Conservation (phyloP, 257 asterid genomes). For the Lavandula angustifolia region DNA sequence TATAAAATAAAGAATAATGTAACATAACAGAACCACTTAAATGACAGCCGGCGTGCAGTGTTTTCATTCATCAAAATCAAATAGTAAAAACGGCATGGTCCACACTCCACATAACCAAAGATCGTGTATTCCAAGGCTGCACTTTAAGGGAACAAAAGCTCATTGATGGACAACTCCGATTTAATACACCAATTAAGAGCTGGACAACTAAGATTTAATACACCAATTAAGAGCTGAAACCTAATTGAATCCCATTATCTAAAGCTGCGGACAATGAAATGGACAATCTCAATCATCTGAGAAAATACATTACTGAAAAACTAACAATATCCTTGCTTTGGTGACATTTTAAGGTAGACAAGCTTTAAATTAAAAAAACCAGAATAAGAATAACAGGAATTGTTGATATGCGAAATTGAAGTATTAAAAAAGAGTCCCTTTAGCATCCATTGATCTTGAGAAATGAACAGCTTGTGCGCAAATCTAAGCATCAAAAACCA, state of each 20-base stretch:
- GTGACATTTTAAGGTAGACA: not conserved
- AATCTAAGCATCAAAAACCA: constrained; percentile 19
- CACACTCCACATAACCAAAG: not conserved
- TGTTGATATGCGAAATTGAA: not conserved
- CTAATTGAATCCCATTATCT: too few species aligned
- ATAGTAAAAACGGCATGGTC: not conserved
- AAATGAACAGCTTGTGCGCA: constrained; percentile 10
- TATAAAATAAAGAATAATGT: not conserved
- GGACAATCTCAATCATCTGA: not conserved
- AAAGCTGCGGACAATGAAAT: too few species aligned
- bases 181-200: not conserved
- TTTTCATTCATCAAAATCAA: not conserved
- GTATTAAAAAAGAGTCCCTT: not conserved
- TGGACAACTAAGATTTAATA: constrained; percentile 2
- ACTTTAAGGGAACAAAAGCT: not conserved
- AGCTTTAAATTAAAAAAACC: not conserved
- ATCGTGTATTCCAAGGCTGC: not conserved
- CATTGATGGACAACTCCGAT: constrained; percentile 1
- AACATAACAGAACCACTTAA: constrained; percentile 7
- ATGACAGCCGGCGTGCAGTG: not conserved
- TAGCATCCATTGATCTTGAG: constrained; percentile 20
- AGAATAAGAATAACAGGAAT: too few species aligned
- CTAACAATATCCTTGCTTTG: not conserved
- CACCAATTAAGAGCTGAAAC: too few species aligned
- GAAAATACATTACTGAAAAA: not conserved